Conservation (phyloP, 2,329 filamentous ascomycete species). For the Xylariaceae sp. region DNA sequence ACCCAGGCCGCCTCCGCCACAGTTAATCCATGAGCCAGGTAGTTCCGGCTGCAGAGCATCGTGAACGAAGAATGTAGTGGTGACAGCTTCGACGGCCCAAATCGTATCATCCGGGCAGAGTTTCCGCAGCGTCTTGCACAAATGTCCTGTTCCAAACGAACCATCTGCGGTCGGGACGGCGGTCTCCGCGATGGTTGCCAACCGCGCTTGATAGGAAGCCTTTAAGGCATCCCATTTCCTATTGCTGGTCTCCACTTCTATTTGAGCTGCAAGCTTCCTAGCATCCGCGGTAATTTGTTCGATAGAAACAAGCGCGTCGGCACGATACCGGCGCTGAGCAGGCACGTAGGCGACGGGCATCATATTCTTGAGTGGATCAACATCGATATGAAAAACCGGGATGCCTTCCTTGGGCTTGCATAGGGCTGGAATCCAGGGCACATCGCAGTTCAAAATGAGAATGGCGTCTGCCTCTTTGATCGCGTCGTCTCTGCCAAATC, state of each 20-base stretch:
- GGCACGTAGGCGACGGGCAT: constrained; percentile 71
- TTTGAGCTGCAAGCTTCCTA: constrained; percentile 39
- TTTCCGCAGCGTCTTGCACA: constrained; percentile 36
- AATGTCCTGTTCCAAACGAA: constrained; percentile 52
- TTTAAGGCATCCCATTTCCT: constrained; percentile 53
- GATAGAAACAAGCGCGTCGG: constrained; percentile 60
- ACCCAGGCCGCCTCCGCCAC: constrained; percentile 49
- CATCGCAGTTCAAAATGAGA: constrained; percentile 80
- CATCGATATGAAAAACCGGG: constrained; percentile 60
- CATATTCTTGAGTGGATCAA: constrained; percentile 64
- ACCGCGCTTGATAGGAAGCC: constrained; percentile 52
- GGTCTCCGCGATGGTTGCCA: constrained; percentile 56
- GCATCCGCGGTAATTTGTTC: constrained; percentile 61
- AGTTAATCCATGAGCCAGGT: constrained; percentile 50
- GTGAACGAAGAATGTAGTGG: constrained; percentile 60
- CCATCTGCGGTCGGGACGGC: constrained; percentile 58
- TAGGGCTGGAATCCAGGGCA: constrained; percentile 86
- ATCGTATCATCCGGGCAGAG: constrained; percentile 53
- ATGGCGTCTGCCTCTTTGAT: constrained; percentile 80
- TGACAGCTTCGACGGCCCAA: constrained; percentile 71
- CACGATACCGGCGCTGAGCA: constrained; percentile 61
- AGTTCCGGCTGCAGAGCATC: constrained; percentile 62
- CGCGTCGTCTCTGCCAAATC: constrained; percentile 68
- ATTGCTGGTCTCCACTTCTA: constrained; percentile 36
- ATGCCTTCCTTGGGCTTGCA: constrained; percentile 52